A percentile compares a stretch with the other conserved stretches of the same genome.
Conservation (phyloP, 768 basidiomycete genomes). For the Calvatia gigantea region DNA sequence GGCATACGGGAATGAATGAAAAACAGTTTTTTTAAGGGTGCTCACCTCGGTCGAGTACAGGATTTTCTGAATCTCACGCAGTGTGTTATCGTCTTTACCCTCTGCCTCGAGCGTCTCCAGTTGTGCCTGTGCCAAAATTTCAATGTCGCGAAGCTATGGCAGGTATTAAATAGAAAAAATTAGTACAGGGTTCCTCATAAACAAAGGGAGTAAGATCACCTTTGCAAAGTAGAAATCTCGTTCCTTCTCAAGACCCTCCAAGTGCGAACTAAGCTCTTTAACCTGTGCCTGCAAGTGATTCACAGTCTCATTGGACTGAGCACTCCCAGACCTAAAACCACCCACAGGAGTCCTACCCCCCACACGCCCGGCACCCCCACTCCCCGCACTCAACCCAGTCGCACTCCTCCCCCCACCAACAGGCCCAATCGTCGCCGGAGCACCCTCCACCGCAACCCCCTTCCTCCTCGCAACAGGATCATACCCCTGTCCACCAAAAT, state of each 20-base stretch:
- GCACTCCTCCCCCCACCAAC: slow-evolving; percentile 31
- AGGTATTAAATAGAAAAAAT: neutral
- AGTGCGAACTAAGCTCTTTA: slow-evolving; percentile 72
- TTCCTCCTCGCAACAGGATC: slow-evolving; percentile 80
- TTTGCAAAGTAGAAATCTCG: slow-evolving; percentile 98
- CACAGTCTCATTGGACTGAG: slow-evolving; percentile 65
- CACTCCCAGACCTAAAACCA: slow-evolving; percentile 63
- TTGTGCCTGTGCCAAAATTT: slow-evolving; percentile 86
- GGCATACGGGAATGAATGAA: neutral
- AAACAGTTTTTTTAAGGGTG: slow-evolving; percentile 5
- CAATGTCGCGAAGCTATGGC: slow-evolving; percentile 97
- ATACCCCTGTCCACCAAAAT: slow-evolving; percentile 85
- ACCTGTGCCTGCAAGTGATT: slow-evolving; percentile 72
- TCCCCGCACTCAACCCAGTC: slow-evolving; percentile 23
- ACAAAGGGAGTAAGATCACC: slow-evolving; percentile 42
- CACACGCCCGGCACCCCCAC: slow-evolving; percentile 34
- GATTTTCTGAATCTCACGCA: slow-evolving; percentile 86
- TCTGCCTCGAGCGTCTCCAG: slow-evolving; percentile 56
- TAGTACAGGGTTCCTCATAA: neutral
- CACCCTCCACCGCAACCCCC: slow-evolving; percentile 71
- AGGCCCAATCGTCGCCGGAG: slow-evolving; percentile 77
- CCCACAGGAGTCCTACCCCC: slow-evolving; percentile 73
- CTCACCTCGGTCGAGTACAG: slow-evolving; percentile 92
- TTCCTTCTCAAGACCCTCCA: slow-evolving; percentile 95
- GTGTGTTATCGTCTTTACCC: slow-evolving; percentile 53